Evolutionary conservation across 345 rosid species (phyloP).

Genomic region (Pistacia integerrima): DNA sequence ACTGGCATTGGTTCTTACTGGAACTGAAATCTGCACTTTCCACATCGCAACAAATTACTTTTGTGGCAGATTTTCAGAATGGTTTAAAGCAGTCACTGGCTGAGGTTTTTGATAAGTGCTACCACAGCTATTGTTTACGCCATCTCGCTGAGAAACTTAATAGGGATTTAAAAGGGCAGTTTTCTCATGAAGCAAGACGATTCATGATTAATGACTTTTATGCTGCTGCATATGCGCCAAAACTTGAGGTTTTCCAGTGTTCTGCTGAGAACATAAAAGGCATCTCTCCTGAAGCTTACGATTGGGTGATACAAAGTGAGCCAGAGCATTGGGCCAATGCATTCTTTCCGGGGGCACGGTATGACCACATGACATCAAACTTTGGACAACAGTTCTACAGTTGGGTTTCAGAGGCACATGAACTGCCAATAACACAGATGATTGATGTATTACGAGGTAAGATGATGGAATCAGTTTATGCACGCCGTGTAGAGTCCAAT

Average conservation of each 20-base stretch:
- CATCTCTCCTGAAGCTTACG: constrained; percentile 78
- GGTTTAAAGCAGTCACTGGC: constrained; percentile 70
- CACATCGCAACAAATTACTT: constrained; percentile 56
- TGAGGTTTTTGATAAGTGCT: constrained; percentile 68
- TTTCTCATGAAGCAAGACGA: constrained; percentile 91
- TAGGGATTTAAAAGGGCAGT: constrained; percentile 73
- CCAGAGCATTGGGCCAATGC: constrained; percentile 93
- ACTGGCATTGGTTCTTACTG: constrained; percentile 84
- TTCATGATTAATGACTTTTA: constrained; percentile 80
- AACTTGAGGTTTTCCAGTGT: constrained; percentile 55
- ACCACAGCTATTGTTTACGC: constrained; percentile 79
- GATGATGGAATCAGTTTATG: constrained; percentile 83
- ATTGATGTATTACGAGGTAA: constrained; percentile 73
- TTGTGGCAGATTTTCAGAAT: constrained; percentile 78
- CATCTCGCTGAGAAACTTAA: constrained; percentile 80
- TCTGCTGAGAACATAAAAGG: constrained; percentile 65
- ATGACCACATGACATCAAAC: constrained; percentile 69
- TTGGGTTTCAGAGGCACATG: constrained; percentile 90
- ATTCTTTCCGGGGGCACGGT: constrained; percentile 73
- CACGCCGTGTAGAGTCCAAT: constrained; percentile 61
- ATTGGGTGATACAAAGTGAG: constrained; percentile 83
- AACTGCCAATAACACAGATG: constrained; percentile 91
- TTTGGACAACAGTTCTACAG: constrained; percentile 79
- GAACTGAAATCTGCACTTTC: constrained; percentile 71
- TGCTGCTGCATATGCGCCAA: constrained; percentile 74